Conservation (phyloP, 768 basidiomycete species). For the Termitomyces sp. region DNA sequence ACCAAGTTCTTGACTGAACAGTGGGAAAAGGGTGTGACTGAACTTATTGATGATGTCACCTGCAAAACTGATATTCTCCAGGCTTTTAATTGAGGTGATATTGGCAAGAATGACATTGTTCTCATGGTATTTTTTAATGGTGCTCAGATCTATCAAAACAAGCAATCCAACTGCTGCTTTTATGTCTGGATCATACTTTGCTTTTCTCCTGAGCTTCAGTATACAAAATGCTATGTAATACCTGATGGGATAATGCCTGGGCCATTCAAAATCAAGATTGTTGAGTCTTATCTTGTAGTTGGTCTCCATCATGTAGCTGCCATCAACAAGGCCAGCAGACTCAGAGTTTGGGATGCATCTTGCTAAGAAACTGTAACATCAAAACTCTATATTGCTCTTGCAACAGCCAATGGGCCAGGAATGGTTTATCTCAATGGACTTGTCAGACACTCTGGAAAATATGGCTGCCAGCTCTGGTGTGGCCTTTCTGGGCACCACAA, state of each 20-base stretch:
- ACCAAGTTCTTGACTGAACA: background rate
- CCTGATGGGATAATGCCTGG: slow-evolving; percentile 30
- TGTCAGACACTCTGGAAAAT: slow-evolving; percentile 23
- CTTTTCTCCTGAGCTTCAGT: slow-evolving; percentile 19
- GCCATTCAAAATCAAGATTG: slow-evolving; percentile 27
- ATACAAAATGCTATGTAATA: slow-evolving; percentile 28
- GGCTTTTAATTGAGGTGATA: slow-evolving; percentile 4
- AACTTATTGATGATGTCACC: slow-evolving; percentile 10
- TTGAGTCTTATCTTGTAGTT: slow-evolving; percentile 23
- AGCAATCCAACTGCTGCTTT: slow-evolving; percentile 19
- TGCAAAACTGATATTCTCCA: slow-evolving; percentile 11
- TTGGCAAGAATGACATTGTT: slow-evolving; percentile 18
- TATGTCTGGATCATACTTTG: slow-evolving; percentile 29
- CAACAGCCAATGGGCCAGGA: too few relatives aligned
- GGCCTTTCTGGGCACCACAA: slow-evolving; percentile 16
- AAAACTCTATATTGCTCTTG: slow-evolving; percentile 6
- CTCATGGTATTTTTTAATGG: slow-evolving; percentile 31
- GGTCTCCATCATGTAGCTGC: too few relatives aligned
- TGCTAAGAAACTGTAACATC: slow-evolving; percentile 8
- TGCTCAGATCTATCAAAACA: slow-evolving; percentile 29
- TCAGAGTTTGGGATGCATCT: slow-evolving; percentile 16
- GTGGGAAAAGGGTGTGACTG: background rate
- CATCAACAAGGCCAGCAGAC: too few relatives aligned
- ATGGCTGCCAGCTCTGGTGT: slow-evolving; percentile 22
- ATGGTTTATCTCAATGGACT: slow-evolving; percentile 21